Base-by-base conservation (phyloP, 2,329 filamentous ascomycete genomes). In the Madurella mycetomatis region DNA sequence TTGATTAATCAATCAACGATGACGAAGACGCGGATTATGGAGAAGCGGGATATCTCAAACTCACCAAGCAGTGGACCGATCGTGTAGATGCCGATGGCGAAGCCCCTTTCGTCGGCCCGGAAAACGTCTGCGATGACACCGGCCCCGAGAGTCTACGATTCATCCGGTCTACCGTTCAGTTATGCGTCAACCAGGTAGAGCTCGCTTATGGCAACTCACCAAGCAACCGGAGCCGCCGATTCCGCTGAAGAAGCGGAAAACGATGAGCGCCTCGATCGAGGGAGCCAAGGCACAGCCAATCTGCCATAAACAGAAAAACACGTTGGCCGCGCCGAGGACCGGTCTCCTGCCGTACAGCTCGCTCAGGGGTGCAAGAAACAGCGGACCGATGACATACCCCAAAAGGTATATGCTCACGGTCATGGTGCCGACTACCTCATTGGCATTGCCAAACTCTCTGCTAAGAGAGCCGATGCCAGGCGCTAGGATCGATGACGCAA, bases 271-370 rank as follows among this genome's bases (percentile, higher is more conserved):
- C 16, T 67, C 66, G 47, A 87, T 71, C 5, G 66, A 69, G 1
- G 80, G 79, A 0, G 83, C 75, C 4, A 87, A 71, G 1, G 83
- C 86, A 54, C 84, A 86, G 0, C 81, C 85, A 58, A 88, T 77
- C 44, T 81, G 81, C 72, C 83, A 87, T 1, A 79, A 65, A 53
- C 82, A 76, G 66, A 87, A 88, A 54, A 83, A 73, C 5, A 76
- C 64, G 58, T 84, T 88, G 54, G 82, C 80, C 2, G 64, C 67
- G 18, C 79, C 75, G 56, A 87, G 76, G 34, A 88, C 67, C 1
- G 75, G 68, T 3, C 81, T 68, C 2, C 85, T 76, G 1, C 86
- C 85, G 63, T 85, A 87, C 53, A 87, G 79, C 65, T 88, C 85
- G 1, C 77, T 82, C 43, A 85, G 62, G 0, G 82, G 82, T 1